Conservation (phyloP, 2,329 filamentous ascomycete species). For the Pseudogymnoascus sp. region DNA sequence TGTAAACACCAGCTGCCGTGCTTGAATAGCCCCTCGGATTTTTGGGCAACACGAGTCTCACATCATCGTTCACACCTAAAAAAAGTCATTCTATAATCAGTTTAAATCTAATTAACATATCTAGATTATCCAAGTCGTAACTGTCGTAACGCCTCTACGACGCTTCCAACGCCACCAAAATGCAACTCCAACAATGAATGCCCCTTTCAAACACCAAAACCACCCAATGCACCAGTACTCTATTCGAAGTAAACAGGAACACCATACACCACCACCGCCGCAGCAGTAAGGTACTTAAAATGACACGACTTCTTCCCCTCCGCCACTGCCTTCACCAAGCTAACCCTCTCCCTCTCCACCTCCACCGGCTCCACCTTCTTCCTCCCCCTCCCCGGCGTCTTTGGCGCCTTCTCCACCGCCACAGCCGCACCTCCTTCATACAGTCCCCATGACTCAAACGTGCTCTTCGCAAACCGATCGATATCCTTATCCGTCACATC, state of each 20-base stretch:
- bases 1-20: too few species aligned
- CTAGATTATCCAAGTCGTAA: constrained; percentile 2
- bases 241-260: constrained; percentile 73
- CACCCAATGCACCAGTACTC: background rate
- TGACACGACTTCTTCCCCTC: constrained; percentile 70
- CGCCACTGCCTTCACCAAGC: constrained; percentile 73
- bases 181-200: background rate
- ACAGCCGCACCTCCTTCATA: constrained; percentile 19
- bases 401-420: constrained; percentile 23
- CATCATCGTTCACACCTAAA: background rate
- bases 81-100: background rate
- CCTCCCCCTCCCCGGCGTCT: constrained; percentile 25
- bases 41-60: background rate
- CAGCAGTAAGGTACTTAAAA: constrained; percentile 85
- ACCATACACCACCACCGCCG: constrained; percentile 88
- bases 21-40: too few species aligned
- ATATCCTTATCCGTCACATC: constrained; percentile 97
- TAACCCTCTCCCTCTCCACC: constrained; percentile 34
- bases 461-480: constrained; percentile 74
- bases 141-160: background rate
- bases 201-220: background rate
- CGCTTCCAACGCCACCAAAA: background rate
- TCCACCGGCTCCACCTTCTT: constrained; percentile 23
- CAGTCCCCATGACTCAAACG: constrained; percentile 83
- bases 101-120: background rate